Conservation (phyloP, 108 stramenopile species). For the Skeletonema marinoi region DNA sequence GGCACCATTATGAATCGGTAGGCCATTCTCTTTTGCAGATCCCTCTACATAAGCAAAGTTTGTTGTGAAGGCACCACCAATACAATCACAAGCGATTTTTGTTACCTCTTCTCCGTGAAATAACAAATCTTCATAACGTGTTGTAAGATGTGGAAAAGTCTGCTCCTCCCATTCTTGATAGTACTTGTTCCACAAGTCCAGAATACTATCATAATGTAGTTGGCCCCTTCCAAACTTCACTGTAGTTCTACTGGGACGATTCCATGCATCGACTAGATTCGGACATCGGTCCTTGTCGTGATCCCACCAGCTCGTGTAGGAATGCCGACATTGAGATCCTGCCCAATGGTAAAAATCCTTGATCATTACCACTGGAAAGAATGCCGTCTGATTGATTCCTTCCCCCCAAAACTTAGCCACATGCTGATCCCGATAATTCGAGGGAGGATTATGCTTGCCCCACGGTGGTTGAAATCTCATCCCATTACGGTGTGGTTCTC, state of each 20-base stretch:
- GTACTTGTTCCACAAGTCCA: conserved; percentile 71
- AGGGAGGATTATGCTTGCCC: conserved; percentile 51
- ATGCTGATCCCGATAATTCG: conserved; percentile 29
- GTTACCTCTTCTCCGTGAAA: conserved; percentile 75
- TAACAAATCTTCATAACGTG: conserved; percentile 88
- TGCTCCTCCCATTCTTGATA: conserved; percentile 70
- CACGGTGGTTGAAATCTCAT: conserved; percentile 1
- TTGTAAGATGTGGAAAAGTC: conserved; percentile 69
- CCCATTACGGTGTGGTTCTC: not conserved
- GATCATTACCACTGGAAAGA: conserved; percentile 59
- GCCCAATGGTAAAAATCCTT: conserved; percentile 61
- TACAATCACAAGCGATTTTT: conserved; percentile 71
- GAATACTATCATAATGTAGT: too few relatives aligned
- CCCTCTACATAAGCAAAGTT: conserved; percentile 69
- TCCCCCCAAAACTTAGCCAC: conserved; percentile 44
- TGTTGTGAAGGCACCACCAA: conserved; percentile 58
- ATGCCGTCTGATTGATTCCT: conserved; percentile 44
- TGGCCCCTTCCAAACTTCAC: conserved; percentile 39
- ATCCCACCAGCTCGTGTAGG: conserved; percentile 47
- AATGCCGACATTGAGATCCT: conserved; percentile 52
- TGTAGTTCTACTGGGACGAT: conserved; percentile 2
- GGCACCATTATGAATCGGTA: conserved; percentile 51
- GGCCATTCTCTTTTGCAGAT: conserved; percentile 58
- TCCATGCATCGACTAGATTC: conserved; percentile 30
- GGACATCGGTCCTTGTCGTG: conserved; percentile 52